These are phyloP conservation scores for Oryza officinalis DNA, from an alignment of 176 grass and related monocot species.

Conservation along the genomic window DNA sequence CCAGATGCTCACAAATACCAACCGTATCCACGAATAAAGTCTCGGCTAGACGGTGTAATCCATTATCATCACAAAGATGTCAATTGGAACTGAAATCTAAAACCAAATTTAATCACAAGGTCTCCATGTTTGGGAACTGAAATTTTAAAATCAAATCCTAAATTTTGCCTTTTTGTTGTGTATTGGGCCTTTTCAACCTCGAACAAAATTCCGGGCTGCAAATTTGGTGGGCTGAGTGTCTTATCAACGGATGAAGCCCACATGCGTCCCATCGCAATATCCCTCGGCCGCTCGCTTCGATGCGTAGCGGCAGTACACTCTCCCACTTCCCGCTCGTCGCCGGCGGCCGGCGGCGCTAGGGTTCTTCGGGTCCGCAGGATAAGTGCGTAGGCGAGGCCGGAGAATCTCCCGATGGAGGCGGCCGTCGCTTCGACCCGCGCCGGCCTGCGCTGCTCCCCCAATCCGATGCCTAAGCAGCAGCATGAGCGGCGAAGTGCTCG, in stretches of 20 bases:
- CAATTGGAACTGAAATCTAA: background rate
- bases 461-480: background rate
- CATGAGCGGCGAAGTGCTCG: background rate
- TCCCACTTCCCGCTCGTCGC: background rate
- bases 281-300: too few relatives aligned
- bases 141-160: too few relatives aligned
- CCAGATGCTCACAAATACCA: background rate
- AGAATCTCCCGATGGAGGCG: slow-evolving; percentile 23
- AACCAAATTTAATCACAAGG: too few relatives aligned
- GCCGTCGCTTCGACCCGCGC: background rate
- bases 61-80: background rate
- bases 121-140: too few relatives aligned
- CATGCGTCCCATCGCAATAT: too few relatives aligned
- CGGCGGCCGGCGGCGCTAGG: background rate
- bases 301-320: background rate
- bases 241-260: too few relatives aligned
- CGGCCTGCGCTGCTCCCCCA: background rate
- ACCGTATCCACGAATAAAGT: background rate
- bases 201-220: background rate
- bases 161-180: background rate
- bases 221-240: background rate
- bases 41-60: too few relatives aligned
- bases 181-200: background rate
- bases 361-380: too few relatives aligned
- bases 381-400: background rate